Evolutionary conservation across 495 filamentous ascomycete species (phyloP), one percentile per base, ranked within the genome.

Genomic region (Coniosporium apollinis): DNA sequence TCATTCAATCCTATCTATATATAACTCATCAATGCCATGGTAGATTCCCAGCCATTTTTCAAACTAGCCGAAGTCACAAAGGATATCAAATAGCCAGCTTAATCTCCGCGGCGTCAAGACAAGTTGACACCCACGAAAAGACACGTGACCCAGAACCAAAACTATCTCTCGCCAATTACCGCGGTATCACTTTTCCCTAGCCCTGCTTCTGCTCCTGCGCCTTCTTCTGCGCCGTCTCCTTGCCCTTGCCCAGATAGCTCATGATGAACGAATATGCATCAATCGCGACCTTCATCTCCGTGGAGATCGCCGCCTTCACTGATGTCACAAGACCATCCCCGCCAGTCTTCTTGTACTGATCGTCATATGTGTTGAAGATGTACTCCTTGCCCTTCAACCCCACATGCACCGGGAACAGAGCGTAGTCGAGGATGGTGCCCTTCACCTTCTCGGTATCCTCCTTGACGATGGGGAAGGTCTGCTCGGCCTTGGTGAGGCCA

Each of bases 391-490:
- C 72, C 42, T 81, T 67, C n/a, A 57, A 60, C 8, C 67, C 71
- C 33, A 83, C 55, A 18, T 66, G 65, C 30, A 79, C 51, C 10
- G 86, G 86, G 48, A 74, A 69, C 41, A 64, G 66, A 21, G 74
- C 69, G n/a, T 68, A 56, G 41, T 69, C 61, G 46, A 72, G 64
- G 48, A 80, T 68, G 9, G 70, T 74, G 39, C 58, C 64, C 52
- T 74, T 69, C 38, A 97, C 66, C 54, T 81, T 81, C 25, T 72
- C 58, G 7, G 83, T 85, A 15, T 86, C 75, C 56, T 93, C 79
- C 64, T 83, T 93, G 46, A 97, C 72, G 48, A 80, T 67, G 19
- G 89, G 89, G 62, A 94, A 83, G 41, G 61, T 72, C 35, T 65
- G 51, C 40, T 96, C 89, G 44, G 94, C 69, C 45, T 70, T 72